These are phyloP conservation scores for Syzygium aromaticum DNA, from an alignment of 345 rosid species.

Conservation along the genomic window DNA sequence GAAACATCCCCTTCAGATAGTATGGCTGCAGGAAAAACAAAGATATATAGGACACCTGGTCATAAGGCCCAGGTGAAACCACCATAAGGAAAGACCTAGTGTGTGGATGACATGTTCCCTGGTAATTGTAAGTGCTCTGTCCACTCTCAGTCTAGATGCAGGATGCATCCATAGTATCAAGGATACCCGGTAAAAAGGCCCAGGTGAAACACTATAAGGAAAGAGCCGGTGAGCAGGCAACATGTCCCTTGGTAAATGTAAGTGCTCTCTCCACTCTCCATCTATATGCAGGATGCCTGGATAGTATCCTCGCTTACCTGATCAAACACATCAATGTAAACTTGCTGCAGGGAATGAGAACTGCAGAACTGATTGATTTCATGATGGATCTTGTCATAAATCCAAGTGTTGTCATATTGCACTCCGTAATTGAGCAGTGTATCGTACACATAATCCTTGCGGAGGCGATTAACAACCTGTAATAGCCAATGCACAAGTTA, in stretches of 20 bases:
- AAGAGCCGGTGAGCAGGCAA: background rate
- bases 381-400: constrained; percentile 96
- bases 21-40: background rate
- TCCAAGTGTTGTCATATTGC: constrained; percentile 86
- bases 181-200: background rate
- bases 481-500: background rate
- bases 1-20: background rate
- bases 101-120: background rate
- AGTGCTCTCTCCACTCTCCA: background rate
- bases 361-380: constrained; percentile 99
- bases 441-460: constrained; percentile 71
- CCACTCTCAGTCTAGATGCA: background rate
- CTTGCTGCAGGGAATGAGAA: constrained; percentile 90
- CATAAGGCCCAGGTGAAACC: background rate
- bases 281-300: background rate
- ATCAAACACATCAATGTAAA: constrained; percentile 91
- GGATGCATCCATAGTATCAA: background rate
- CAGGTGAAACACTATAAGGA: background rate
- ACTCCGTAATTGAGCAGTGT: constrained; percentile 82
- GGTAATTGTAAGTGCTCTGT: background rate
- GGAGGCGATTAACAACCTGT: constrained; percentile 80
- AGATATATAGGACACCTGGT: background rate
- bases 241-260: background rate
- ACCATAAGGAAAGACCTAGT: background rate
- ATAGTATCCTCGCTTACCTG: constrained; percentile 37